Evolutionary conservation across 331 rosid genomes (phyloP), one percentile per base, ranked within the genome.

Genomic region (Quercus tomentella): DNA sequence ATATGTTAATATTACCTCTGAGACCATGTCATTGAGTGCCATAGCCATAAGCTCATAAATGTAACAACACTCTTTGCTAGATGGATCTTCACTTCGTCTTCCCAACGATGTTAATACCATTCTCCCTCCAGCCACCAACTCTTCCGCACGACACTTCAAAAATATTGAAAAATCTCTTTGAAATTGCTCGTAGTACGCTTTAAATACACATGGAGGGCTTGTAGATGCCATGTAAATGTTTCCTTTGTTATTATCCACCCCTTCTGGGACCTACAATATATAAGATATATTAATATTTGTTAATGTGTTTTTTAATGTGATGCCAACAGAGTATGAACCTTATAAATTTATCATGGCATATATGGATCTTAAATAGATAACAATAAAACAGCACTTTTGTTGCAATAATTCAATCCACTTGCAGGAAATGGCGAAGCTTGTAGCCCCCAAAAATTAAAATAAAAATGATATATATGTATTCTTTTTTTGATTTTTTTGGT

Each of bases 51-150:
- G 90, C 71, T 88, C 91, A 90, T 90, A 92, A 52, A 88, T 87
- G 56, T 76, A 82, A 28, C 81, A 85, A 20, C 90, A 43, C 4
- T 87, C 91, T 56, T 82, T 82, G 86, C 75, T 77, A 1, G 84
- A 70, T 10, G 83, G 91, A 30, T 87, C 83, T 0, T 86, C 76
- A 22, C 83, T 87, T 76, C 56, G 71, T 75, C 97, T 85, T 43
- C 97, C 97, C 12, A 84, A 52, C 15, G 82, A 25, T 1, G 94
- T 88, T 6, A 92, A 73, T 37, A 90, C 86, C 92, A 92, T 90
- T 1, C 81, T 3, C 5, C 93, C 97, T 1, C 88, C 90, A 55
- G 61, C 82, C 30, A 92, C 89, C 67, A 92, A 7, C 74, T 92
- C 97, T 70, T 82, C 76, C 1, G 89, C 90, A 4, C 94, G 94